A percentile compares a stretch with the other conserved stretches of the same genome.
These are phyloP conservation scores for Narthecium ossifragum DNA, from an alignment of 106 monocot genomes.

Conservation along the genomic window DNA sequence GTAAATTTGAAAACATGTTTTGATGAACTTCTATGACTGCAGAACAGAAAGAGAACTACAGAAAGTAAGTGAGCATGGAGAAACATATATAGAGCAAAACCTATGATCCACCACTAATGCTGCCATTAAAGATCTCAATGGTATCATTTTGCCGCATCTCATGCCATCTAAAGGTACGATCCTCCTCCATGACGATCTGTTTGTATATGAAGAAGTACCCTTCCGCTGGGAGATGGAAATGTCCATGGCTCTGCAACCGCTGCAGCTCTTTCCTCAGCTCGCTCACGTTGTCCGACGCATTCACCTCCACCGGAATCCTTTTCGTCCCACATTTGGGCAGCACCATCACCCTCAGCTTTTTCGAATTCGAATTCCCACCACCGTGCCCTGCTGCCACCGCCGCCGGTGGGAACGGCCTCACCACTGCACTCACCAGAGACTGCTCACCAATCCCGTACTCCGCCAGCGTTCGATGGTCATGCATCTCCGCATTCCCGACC, in stretches of 20 bases:
- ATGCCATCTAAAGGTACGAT: conserved; percentile 36
- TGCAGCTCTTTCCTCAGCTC: conserved; percentile 40
- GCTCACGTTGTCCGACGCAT: conserved; percentile 21
- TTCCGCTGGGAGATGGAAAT: conserved; percentile 13
- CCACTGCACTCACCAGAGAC: neutral
- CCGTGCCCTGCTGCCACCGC: neutral
- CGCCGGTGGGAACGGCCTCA: neutral
- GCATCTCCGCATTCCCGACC: neutral
- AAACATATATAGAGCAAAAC: no score
- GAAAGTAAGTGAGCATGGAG: no score
- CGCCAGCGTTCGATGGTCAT: no score
- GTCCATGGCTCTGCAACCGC: neutral
- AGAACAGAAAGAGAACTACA: no score
- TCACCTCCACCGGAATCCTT: conserved; percentile 25
- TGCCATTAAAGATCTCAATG: conserved; percentile 54
- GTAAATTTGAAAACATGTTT: no score
- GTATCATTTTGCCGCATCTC: conserved; percentile 31
- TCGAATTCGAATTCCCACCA: no score
- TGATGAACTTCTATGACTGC: no score
- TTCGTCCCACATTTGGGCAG: neutral
- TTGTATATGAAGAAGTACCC: conserved; percentile 59
- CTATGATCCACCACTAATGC: conserved; percentile 29
- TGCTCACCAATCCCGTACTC: neutral
- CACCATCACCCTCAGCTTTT: conserved; percentile 2
- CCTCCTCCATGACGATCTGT: conserved; percentile 60